phyloP scores from a whole-genome alignment of 2,329 filamentous ascomycete genomes.

The Colletotrichum sidae region DNA sequence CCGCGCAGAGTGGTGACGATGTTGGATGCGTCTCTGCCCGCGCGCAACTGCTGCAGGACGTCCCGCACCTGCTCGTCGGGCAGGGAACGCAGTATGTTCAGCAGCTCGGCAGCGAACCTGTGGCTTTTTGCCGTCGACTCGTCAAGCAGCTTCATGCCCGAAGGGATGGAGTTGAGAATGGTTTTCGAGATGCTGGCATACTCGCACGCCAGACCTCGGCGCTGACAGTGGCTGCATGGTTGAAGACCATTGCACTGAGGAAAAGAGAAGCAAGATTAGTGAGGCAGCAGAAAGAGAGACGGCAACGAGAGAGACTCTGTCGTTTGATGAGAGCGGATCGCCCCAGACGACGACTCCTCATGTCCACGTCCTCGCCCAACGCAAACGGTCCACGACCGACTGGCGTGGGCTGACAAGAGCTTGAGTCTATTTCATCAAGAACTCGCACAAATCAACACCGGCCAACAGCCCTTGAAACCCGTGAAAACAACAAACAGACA shows the following conservation, averaged over 20 bases:
- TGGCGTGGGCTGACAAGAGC: no score
- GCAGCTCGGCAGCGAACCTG: constrained; percentile 14
- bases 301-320: background rate
- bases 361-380: no score
- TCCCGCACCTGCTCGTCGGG: constrained; percentile 15
- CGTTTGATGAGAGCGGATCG: no score
- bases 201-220: constrained; percentile 24
- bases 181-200: constrained; percentile 24
- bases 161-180: constrained; percentile 25
- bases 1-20: constrained; percentile 12
- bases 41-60: constrained; percentile 17
- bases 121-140: constrained; percentile 12
- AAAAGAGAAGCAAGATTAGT: background rate
- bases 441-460: background rate
- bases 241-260: constrained; percentile 23
- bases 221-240: constrained; percentile 26
- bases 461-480: background rate
- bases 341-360: no score
- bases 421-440: no score
- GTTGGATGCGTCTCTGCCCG: constrained; percentile 8
- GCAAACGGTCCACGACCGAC: no score
- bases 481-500: background rate
- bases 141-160: constrained; percentile 16
- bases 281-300: background rate
- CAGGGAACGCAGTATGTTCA: constrained; percentile 15